Conservation (phyloP, 116 monocot genomes). For the Posidonia oceanica region DNA sequence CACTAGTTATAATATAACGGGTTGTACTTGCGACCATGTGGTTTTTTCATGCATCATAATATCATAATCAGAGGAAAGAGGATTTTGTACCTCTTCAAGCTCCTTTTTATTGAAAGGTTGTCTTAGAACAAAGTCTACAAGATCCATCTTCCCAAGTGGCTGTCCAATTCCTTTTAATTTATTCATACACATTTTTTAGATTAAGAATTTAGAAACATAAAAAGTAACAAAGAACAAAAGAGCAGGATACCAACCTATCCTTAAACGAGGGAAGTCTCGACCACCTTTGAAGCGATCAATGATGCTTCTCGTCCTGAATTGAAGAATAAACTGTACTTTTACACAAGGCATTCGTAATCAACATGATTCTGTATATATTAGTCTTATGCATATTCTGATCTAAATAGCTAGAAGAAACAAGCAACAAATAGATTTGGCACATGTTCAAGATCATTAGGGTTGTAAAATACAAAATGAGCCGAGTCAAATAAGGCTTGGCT, state of each 20-base stretch:
- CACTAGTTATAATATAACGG: too few species aligned
- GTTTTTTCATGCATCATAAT: neutral
- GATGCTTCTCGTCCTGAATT: slow-evolving; percentile 77
- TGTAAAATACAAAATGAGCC: too few species aligned
- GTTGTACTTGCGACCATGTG: neutral
- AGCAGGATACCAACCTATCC: slow-evolving; percentile 39
- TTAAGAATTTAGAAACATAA: neutral
- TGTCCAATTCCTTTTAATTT: too few species aligned
- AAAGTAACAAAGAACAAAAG: neutral
- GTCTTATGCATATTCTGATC: too few species aligned
- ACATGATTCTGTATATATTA: neutral
- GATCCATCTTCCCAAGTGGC: slow-evolving; percentile 88
- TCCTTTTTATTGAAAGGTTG: slow-evolving; percentile 76
- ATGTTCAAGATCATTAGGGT: too few species aligned
- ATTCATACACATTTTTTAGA: slow-evolving; percentile 2
- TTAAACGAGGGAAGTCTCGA: slow-evolving; percentile 84
- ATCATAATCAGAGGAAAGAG: neutral
- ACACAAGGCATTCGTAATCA: neutral
- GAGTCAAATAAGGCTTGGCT: too few species aligned
- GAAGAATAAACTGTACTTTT: neutral
- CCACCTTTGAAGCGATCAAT: slow-evolving; percentile 73
- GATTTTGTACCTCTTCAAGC: slow-evolving; percentile 54
- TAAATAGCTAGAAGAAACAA: too few species aligned
- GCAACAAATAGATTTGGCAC: too few species aligned
- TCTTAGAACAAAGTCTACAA: slow-evolving; percentile 71